Percentiles rank a stretch among this genome's conserved stretches.
Conservation (phyloP, 352 stramenopile genomes). For the Pythium aquatile region DNA sequence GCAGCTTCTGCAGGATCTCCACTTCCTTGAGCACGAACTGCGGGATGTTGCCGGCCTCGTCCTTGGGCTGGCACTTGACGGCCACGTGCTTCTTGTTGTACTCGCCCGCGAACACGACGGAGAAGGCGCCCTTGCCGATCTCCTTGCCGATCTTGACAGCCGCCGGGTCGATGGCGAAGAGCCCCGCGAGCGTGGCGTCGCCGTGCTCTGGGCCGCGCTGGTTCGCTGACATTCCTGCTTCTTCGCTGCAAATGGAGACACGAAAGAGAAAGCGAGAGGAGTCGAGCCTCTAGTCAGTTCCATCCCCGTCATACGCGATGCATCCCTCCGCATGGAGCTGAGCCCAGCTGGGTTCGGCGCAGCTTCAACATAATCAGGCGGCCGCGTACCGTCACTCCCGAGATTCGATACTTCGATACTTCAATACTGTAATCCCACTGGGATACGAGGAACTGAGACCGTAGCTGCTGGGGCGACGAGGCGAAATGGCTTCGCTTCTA, state of each 20-base stretch:
- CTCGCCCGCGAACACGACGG: conserved; percentile 71
- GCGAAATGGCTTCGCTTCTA: background rate
- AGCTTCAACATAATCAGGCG: conserved; percentile 29
- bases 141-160: conserved; percentile 75
- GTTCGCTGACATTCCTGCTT: conserved; percentile 33
- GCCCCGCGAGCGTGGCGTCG: conserved; percentile 22
- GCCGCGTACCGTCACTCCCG: conserved; percentile 22
- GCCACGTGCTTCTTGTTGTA: conserved; percentile 72
- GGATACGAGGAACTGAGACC: too few species aligned
- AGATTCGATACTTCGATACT: conserved; percentile 8
- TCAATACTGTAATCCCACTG: too few species aligned
- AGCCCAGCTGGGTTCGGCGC: conserved; percentile 2
- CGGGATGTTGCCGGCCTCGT: conserved; percentile 64
- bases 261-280: conserved; percentile 3
- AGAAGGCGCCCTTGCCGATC: conserved; percentile 86
- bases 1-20: conserved; percentile 62
- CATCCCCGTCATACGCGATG: conserved; percentile 8
- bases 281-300: conserved; percentile 20
- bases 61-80: conserved; percentile 86
- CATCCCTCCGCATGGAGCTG: background rate
- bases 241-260: conserved; percentile 6
- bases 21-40: conserved; percentile 79
- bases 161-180: conserved; percentile 57
- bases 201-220: conserved; percentile 31
- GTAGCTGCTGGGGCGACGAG: background rate